Evolutionary conservation across 495 filamentous ascomycete species (phyloP).

Genomic region (Copromyces sp.): DNA sequence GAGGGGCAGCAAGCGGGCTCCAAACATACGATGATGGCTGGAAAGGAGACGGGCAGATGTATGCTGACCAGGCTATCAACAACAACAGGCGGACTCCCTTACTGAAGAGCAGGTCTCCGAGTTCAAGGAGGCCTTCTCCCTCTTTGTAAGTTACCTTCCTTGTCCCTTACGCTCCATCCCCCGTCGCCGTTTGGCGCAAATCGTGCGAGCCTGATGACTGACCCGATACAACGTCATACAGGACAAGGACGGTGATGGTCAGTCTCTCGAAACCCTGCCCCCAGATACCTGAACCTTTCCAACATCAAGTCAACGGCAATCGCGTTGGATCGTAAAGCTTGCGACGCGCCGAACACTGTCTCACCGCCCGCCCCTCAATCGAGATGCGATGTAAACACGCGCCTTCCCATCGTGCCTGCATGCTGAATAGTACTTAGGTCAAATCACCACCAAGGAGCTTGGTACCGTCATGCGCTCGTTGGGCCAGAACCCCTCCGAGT

Average conservation of each 20-base stretch:
- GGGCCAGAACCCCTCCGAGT: conserved; percentile 98
- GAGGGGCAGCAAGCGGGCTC: conserved; percentile 12
- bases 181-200: conserved; percentile 4
- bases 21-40: conserved; percentile 4
- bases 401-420: not conserved
- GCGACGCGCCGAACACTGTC: not conserved
- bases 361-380: conserved; percentile 1
- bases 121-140: conserved; percentile 99
- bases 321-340: conserved; percentile 3
- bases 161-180: not conserved
- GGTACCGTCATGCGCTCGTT: conserved; percentile 99
- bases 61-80: conserved; percentile 11
- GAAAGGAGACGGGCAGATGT: not conserved
- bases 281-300: not conserved
- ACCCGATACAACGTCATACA: conserved; percentile 30
- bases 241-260: conserved; percentile 99
- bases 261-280: conserved; percentile 35
- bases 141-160: conserved; percentile 69
- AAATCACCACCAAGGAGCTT: conserved; percentile 99
- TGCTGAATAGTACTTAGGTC: conserved; percentile 48
- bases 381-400: not conserved
- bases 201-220: conserved; percentile 5
- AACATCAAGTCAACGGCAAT: not conserved
- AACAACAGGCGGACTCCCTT: conserved; percentile 69
- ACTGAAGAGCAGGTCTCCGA: conserved; percentile 99